Conservation (phyloP, 2,329 filamentous ascomycete species). For the Orbilia javanica region DNA sequence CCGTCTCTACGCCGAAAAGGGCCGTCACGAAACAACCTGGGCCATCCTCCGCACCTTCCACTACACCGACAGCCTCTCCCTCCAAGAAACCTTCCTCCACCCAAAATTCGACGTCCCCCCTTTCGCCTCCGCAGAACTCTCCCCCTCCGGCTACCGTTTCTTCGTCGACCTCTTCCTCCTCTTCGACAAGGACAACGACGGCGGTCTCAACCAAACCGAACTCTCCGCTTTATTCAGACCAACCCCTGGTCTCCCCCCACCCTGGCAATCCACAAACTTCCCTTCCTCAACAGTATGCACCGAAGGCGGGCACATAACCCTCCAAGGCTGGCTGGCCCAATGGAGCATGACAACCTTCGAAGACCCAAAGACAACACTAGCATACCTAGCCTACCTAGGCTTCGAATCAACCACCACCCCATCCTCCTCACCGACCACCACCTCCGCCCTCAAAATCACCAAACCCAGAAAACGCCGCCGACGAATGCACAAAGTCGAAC, state of each 20-base stretch:
- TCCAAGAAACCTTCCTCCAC: conserved; percentile 90
- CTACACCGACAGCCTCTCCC: conserved; percentile 92
- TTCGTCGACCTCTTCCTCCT: conserved; percentile 96
- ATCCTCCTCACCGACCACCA: conserved; percentile 79
- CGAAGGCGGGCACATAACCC: conserved; percentile 91
- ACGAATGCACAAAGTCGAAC: conserved; percentile 85
- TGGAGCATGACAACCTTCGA: conserved; percentile 99
- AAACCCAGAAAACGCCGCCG: conserved; percentile 88
- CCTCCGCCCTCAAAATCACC: conserved; percentile 89
- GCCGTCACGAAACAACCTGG: conserved; percentile 98
- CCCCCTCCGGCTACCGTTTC: conserved; percentile 93
- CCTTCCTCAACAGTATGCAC: conserved; percentile 94
- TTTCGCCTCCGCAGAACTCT: conserved; percentile 91
- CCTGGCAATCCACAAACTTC: conserved; percentile 90
- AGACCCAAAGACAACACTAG: conserved; percentile 92
- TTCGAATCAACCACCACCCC: conserved; percentile 82
- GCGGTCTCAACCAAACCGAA: conserved; percentile 87
- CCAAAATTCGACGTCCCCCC: conserved; percentile 95
- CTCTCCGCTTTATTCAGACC: conserved; percentile 89
- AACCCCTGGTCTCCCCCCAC: conserved; percentile 86
- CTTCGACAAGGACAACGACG: conserved; percentile 97
- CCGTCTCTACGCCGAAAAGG: conserved; percentile 96
- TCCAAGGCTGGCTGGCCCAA: conserved; percentile 97
- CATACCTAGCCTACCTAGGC: conserved; percentile 94
- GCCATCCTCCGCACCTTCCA: conserved; percentile 94